These are phyloP conservation scores for Theobroma grandiflorum DNA, from an alignment of 441 rosid species.

Conservation along the genomic window DNA sequence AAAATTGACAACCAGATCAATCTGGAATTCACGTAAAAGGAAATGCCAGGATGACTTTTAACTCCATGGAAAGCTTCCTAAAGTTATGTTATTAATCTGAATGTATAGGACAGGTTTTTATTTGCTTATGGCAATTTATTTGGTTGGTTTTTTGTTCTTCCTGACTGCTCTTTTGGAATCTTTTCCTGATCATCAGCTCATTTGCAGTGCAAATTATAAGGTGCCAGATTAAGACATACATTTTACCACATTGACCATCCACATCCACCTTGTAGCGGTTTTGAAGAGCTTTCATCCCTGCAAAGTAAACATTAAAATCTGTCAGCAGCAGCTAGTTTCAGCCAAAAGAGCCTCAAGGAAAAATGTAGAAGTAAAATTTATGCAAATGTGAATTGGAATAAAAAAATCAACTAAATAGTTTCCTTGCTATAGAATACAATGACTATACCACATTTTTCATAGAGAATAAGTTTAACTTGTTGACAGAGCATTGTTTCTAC, in stretches of 20 bases:
- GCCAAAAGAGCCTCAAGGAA: constrained; percentile 5
- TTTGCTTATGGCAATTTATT: background rate
- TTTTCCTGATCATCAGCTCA: background rate
- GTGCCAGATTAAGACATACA: constrained; percentile 46
- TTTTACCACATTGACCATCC: constrained; percentile 63
- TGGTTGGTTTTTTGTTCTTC: background rate
- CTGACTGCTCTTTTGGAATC: background rate
- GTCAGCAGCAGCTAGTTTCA: constrained; percentile 1
- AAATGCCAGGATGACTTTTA: constrained; percentile 3
- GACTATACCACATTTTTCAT: background rate
- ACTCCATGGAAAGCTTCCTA: background rate
- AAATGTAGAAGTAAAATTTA: background rate
- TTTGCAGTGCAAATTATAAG: constrained; percentile 10
- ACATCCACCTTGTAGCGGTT: constrained; percentile 77
- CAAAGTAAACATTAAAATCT: constrained; percentile 20
- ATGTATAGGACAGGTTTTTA: background rate
- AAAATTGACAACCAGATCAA: constrained; percentile 28
- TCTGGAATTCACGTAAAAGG: background rate
- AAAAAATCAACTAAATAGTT: background rate
- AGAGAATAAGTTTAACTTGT: too few relatives aligned
- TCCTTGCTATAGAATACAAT: background rate
- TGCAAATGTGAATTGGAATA: background rate
- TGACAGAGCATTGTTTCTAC: background rate
- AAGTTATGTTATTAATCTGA: background rate
- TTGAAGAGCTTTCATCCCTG: constrained; percentile 68